Evolutionary conservation across 306 rosid species (phyloP), one percentile per base, ranked within the genome.

Genomic region (Dicorynia guianensis): DNA sequence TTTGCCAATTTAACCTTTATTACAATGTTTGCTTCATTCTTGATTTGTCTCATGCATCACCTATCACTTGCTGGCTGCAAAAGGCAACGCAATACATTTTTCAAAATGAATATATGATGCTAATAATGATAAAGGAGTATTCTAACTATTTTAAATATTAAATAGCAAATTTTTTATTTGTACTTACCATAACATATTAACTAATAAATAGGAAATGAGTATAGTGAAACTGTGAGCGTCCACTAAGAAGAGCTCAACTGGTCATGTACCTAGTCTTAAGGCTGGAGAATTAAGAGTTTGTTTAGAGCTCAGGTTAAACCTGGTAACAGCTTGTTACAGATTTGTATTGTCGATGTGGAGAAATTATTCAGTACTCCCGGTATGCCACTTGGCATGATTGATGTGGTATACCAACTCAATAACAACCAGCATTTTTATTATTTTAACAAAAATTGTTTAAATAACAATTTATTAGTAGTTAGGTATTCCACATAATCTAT

Each of bases 81-180:
- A 70, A 55, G 20, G 38, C 30, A 18, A 8, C 4, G 19, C 30
- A n/a, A 70, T 40, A 14, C 38, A 40, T 40, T 40, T 65, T 71
- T 55, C 42, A 71, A 55, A 71, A 71, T 71, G 43, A 42, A 61
- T 61, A 68, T 54, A 20, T 11, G 18, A 38, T 54, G 74, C 74
- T 18, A 53, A 17, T 69, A 69, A 69, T 39, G 38, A 47, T 34
- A 35, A 39, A 57, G 33, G 38, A 34, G 36, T 35, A 17, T 42
- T 35, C 40, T 1, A 73, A 73, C 48, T 6, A 14, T 48, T 13
- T 49, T 34, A 72, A 47, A 52, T 54, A 17, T 60, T 52, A 60
- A 46, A 7, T n/a, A n/a, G n/a, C 46, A 30, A 35, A 46, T 20
- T 56, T 25, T 30, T 60, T 34, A 11, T 58, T 18, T 61, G 60